These are phyloP conservation scores for Patellifolia procumbens DNA, from an alignment of 179 eudicot genomes.

Conservation along the genomic window DNA sequence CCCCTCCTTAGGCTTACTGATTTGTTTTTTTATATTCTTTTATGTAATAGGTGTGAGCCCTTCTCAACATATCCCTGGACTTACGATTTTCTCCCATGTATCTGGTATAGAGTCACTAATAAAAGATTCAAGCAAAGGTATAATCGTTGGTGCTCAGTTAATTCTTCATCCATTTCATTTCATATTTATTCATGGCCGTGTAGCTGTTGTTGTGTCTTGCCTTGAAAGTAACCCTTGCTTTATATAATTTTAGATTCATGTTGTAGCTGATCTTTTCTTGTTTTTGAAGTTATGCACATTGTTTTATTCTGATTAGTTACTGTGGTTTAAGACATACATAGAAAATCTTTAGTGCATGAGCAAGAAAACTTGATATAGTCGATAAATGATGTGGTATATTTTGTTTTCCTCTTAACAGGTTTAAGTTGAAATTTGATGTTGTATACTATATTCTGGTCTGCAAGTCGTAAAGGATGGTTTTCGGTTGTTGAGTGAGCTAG, in stretches of 20 bases:
- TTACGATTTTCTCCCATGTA: conserved; percentile 78
- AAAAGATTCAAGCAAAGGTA: conserved; percentile 78
- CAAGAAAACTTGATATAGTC: background rate
- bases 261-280: background rate
- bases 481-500: no score
- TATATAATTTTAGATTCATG: background rate
- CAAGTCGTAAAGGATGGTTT: no score
- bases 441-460: no score
- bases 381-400: background rate
- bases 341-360: background rate
- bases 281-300: background rate
- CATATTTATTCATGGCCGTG: background rate
- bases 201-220: background rate
- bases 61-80: conserved; percentile 96
- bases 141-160: background rate
- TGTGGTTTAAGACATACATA: background rate
- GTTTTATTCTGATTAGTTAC: background rate
- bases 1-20: background rate
- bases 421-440: background rate
- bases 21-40: conserved; percentile 20
- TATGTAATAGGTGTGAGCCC: conserved; percentile 80
- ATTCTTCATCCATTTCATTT: background rate
- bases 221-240: background rate
- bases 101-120: conserved; percentile 70
- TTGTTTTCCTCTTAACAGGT: background rate